Base-by-base conservation (phyloP, 495 filamentous ascomycete genomes). In the Aspergillus conjunctus region DNA sequence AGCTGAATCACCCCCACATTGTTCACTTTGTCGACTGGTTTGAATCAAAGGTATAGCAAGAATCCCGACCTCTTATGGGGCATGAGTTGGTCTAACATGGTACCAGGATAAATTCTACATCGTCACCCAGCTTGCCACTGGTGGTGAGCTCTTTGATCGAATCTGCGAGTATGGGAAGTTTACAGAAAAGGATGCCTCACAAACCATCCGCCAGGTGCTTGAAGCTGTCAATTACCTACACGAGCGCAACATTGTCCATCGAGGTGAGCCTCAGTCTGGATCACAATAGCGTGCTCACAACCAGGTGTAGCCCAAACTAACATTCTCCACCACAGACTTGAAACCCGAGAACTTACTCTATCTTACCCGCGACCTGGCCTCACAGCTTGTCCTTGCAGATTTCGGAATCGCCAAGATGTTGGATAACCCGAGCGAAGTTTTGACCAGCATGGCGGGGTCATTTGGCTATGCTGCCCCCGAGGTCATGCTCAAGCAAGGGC, bases 361-460 rank as follows among this genome's bases (percentile, higher is more conserved):
- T 68, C 86, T 93, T 43, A 94, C 91, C 43, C 84, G 83, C 51
- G 83, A 87, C 15, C 61, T 85, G 49, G 75, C 91, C 61, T 98
- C 94, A 15, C 86, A 90, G 46, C 83, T 99, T 21, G 94, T 99
- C 4, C 83, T 99, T 31, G 94, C 94, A 52, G 94, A 99, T 72
- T 99, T 99, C 62, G 94, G 94, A 71, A 99, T 99, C 69, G 94
- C 94, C 41, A 99, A 99, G 79, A 97, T 96, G 89, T 83, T 99
- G 52, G 92, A 96, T 66, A 90, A 79, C 59, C 88, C 92, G 64
- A 86, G 92, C 56, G 91, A 94, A 66, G 90, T 97, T 32, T 85
- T 99, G 45, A 97, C 91, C 26, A 98, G 94, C 60, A 99, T 99
- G 94, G 94, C 94, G 18, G 94, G 94, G 34, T 98, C 95, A 3